Percentiles rank a stretch among this genome's conserved stretches.
Conservation (phyloP, 2,329 filamentous ascomycete species). For the Proliferodiscus dingleyae region DNA sequence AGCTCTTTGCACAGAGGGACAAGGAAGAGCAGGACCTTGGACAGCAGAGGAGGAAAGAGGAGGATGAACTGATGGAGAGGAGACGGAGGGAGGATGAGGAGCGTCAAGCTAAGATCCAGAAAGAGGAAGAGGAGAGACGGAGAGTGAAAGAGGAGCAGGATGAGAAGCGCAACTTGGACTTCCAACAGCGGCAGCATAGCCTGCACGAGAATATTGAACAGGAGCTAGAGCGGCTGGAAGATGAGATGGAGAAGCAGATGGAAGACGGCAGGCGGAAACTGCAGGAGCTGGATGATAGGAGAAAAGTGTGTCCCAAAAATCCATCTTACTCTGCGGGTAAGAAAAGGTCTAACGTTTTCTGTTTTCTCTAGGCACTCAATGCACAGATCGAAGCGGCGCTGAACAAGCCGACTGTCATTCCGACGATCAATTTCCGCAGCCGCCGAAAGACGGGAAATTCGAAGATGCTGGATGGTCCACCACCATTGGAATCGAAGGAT, state of each 20-base stretch:
- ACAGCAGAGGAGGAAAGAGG: slow-evolving; percentile 12
- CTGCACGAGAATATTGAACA: slow-evolving; percentile 19
- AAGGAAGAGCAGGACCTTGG: slow-evolving; percentile 15
- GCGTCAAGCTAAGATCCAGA: slow-evolving; percentile 10
- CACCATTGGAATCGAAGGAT: neutral
- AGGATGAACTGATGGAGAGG: slow-evolving; percentile 19
- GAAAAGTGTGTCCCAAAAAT: slow-evolving; percentile 17
- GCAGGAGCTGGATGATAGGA: slow-evolving; percentile 22
- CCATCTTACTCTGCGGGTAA: neutral
- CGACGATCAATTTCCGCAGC: slow-evolving; percentile 22
- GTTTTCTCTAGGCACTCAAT: slow-evolving; percentile 24
- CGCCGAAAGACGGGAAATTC: slow-evolving; percentile 14
- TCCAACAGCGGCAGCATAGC: slow-evolving; percentile 15
- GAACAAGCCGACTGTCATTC: slow-evolving; percentile 22
- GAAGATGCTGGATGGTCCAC: neutral
- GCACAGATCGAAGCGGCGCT: slow-evolving; percentile 25
- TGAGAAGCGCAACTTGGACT: slow-evolving; percentile 15
- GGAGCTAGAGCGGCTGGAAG: slow-evolving; percentile 25
- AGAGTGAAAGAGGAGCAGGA: slow-evolving; percentile 17
- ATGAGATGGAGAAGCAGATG: slow-evolving; percentile 24
- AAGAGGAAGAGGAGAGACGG: slow-evolving; percentile 9
- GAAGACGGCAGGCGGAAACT: slow-evolving; percentile 23
- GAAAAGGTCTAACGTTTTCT: neutral
- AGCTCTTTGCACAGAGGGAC: slow-evolving; percentile 11
- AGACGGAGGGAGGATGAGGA: slow-evolving; percentile 16